Percentiles rank a stretch among this genome's conserved stretches.
phyloP scores from a whole-genome alignment of 495 filamentous ascomycete genomes.

The Jackrogersella multiformis region DNA sequence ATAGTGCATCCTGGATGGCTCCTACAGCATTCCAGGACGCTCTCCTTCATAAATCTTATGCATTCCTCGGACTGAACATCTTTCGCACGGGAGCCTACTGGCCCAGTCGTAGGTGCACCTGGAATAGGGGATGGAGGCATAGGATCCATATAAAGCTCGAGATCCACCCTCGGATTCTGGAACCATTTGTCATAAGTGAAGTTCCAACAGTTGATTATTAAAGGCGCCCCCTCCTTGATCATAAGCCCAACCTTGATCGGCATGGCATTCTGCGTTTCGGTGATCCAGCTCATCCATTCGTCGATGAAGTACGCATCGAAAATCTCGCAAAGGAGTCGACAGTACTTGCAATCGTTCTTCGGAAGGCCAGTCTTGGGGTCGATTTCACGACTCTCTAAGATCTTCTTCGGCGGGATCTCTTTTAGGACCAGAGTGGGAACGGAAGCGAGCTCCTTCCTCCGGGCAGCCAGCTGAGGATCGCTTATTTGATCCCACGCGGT shows the following conservation, averaged over 20 bases:
- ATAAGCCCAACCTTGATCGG: slow-evolving; percentile 28
- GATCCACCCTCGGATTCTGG: slow-evolving; percentile 26
- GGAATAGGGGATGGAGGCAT: slow-evolving; percentile 28
- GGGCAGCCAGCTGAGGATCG: slow-evolving; percentile 8
- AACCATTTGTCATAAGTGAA: slow-evolving; percentile 37
- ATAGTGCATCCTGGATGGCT: slow-evolving; percentile 8
- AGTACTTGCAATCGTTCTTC: slow-evolving; percentile 32
- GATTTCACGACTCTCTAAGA: slow-evolving; percentile 25
- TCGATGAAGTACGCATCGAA: slow-evolving; percentile 33
- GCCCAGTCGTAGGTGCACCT: slow-evolving; percentile 19
- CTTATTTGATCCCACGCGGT: slow-evolving; percentile 9
- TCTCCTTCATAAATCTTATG: slow-evolving; percentile 30
- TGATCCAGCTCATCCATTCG: slow-evolving; percentile 33
- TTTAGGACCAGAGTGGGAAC: slow-evolving; percentile 24
- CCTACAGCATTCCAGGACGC: slow-evolving; percentile 19
- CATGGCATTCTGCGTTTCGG: slow-evolving; percentile 27
- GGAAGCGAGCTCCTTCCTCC: slow-evolving; percentile 17
- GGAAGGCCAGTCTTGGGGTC: slow-evolving; percentile 18
- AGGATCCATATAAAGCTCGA: slow-evolving; percentile 28
- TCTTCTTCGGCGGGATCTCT: slow-evolving; percentile 22
- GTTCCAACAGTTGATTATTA: slow-evolving; percentile 34
- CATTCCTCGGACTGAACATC: slow-evolving; percentile 27
- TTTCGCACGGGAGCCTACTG: slow-evolving; percentile 3
- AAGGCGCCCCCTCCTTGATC: slow-evolving; percentile 24
- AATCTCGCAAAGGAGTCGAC: slow-evolving; percentile 26